Percentiles rank a stretch among this genome's conserved stretches.
These are phyloP conservation scores for Schizopora paradoxa DNA, from an alignment of 1,284 basidiomycete species.

Conservation along the genomic window DNA sequence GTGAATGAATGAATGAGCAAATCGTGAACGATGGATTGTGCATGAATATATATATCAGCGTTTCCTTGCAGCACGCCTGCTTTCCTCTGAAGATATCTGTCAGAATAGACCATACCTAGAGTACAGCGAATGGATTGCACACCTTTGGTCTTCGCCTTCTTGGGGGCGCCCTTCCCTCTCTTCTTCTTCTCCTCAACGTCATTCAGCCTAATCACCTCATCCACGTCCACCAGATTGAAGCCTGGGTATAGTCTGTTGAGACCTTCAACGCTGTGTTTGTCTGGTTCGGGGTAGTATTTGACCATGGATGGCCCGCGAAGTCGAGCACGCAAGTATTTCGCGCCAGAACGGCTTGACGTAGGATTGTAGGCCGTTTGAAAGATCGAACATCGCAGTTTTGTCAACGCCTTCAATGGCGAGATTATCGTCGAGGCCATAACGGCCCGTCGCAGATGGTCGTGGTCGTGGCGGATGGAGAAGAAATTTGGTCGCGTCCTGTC, in stretches of 20 bases:
- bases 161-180: slow-evolving; percentile 76
- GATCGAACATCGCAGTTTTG: slow-evolving; percentile 57
- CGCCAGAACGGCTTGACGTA: slow-evolving; percentile 67
- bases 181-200: slow-evolving; percentile 63
- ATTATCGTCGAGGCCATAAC: too few species aligned
- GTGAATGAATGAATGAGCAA: too few species aligned
- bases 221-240: slow-evolving; percentile 53
- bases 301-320: slow-evolving; percentile 76
- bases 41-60: too few species aligned
- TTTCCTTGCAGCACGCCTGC: too few species aligned
- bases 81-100: too few species aligned
- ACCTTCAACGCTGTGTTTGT: slow-evolving; percentile 44
- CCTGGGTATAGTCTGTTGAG: slow-evolving; percentile 49
- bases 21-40: too few species aligned
- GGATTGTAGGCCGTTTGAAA: slow-evolving; percentile 87
- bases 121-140: too few species aligned
- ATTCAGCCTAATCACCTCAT: slow-evolving; percentile 58
- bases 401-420: slow-evolving; percentile 50
- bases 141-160: slow-evolving; percentile 71
- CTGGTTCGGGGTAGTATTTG: slow-evolving; percentile 60
- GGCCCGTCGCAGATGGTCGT: too few species aligned
- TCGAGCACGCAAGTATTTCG: slow-evolving; percentile 75
- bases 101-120: too few species aligned
- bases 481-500: too few species aligned
- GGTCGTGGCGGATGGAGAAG: too few species aligned